These are phyloP conservation scores for Crucihimalaya himalaica DNA, from an alignment of 345 rosid species.

Conservation along the genomic window DNA sequence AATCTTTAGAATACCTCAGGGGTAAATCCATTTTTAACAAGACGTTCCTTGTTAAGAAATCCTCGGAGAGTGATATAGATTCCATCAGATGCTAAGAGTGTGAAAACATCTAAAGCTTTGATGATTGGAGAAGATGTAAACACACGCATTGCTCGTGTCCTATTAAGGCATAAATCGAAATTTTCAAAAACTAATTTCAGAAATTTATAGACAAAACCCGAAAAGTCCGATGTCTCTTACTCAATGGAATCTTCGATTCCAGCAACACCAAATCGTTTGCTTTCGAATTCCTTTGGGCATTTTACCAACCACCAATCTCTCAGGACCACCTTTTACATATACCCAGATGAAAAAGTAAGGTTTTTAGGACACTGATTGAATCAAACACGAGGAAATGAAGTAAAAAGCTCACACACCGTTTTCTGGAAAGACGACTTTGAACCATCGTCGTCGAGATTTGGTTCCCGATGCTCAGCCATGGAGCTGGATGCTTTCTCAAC, in stretches of 20 bases:
- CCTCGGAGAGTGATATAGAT: constrained; percentile 58
- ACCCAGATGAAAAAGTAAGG: not conserved
- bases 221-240: constrained; percentile 40
- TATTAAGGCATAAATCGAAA: constrained; percentile 8
- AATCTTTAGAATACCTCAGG: constrained; percentile 46
- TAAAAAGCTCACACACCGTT: constrained; percentile 21
- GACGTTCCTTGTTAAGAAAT: constrained; percentile 50
- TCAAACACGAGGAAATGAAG: not conserved
- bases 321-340: constrained; percentile 51
- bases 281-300: constrained; percentile 48
- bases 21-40: constrained; percentile 59
- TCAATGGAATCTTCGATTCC: constrained; percentile 48
- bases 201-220: not conserved
- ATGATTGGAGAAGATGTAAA: constrained; percentile 77
- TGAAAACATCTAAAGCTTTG: constrained; percentile 54
- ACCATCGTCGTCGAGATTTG: not conserved
- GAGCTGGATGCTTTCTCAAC: not conserved
- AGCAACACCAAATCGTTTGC: constrained; percentile 72
- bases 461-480: constrained; percentile 8
- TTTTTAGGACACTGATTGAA: not conserved
- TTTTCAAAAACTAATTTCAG: not conserved
- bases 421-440: constrained; percentile 22
- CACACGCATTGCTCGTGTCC: constrained; percentile 53
- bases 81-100: constrained; percentile 76
- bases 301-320: constrained; percentile 77